These are phyloP conservation scores for Diplodia sapinea DNA, from an alignment of 2,329 filamentous ascomycete genomes.

Conservation along the genomic window DNA sequence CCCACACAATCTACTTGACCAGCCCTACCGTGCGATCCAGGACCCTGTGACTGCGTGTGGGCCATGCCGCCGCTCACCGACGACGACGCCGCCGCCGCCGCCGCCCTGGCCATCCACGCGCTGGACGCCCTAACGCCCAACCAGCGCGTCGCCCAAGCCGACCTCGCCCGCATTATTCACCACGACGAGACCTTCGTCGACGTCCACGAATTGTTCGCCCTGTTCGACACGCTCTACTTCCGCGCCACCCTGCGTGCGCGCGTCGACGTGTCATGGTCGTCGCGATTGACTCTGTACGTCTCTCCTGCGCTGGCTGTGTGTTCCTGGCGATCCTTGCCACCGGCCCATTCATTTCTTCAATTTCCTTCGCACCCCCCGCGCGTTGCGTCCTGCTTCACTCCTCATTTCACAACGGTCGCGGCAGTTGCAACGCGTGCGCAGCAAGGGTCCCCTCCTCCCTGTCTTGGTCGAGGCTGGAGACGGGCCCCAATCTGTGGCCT, in stretches of 20 bases:
- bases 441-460: slow-evolving; percentile 25
- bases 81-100: slow-evolving; percentile 51
- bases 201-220: slow-evolving; percentile 48
- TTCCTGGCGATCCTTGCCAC: slow-evolving; percentile 29
- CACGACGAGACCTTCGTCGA: slow-evolving; percentile 46
- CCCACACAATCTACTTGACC: slow-evolving; percentile 20
- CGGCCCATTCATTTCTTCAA: slow-evolving; percentile 16
- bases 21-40: slow-evolving; percentile 16
- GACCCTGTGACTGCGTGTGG: not conserved
- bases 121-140: slow-evolving; percentile 43
- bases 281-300: slow-evolving; percentile 50
- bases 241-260: slow-evolving; percentile 46
- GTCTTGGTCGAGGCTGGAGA: not conserved
- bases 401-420: slow-evolving; percentile 13
- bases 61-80: slow-evolving; percentile 46
- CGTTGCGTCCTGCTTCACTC: slow-evolving; percentile 11
- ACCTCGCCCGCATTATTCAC: slow-evolving; percentile 48
- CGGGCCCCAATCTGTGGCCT: not conserved
- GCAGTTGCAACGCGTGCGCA: not conserved
- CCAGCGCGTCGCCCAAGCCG: slow-evolving; percentile 43
- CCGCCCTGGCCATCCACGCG: slow-evolving; percentile 45
- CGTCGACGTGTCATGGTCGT: slow-evolving; percentile 53
- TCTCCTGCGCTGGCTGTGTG: slow-evolving; percentile 10
- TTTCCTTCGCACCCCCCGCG: slow-evolving; percentile 11
- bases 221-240: slow-evolving; percentile 54